Base-by-base conservation (phyloP, 78 protist species). In the Dictyostelium discoideum region DNA sequence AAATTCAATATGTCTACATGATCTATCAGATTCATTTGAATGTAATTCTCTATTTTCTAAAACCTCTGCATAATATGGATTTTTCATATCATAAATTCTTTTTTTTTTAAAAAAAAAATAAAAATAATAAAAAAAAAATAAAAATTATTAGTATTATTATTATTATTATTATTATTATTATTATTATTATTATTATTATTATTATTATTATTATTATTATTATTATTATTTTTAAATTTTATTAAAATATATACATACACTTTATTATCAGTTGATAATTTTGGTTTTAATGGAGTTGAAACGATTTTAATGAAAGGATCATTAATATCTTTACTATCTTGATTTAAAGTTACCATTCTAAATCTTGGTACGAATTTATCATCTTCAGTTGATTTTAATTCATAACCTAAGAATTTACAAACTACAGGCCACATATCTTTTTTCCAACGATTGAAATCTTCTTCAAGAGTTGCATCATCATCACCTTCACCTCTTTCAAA, bases 381-480 rank as follows among this genome's bases (percentile, higher is more conserved):
- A 22, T 76, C 94, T 37, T 92, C 89, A 32, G 76, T 86, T 10
- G 84, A 39, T 57, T 84, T 74, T 29, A 76, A 26, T 63, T 95
- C 92, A 54, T 74, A 86, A 60, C 93, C 93, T 4, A 92, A 37
- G 67, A 14, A 76, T 69, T 42, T 79, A 82, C 96, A 89, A n/a
- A 97, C 84, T 3, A 24, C 74, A 0, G 97, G 85, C 97, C 97
- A 97, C 85, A 97, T 39, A 22, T 76, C 50, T 39, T 86, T 83
- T 86, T 87, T 96, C 99, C 99, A 98, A 24, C 74, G 89, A 32
- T 57, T 65, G 77, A 96, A 97, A 50, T 98, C 99, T 18, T 97
- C 99, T 80, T 97, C 98, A 26, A 98, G 57, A 79, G 92, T 90
- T 10, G 92, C 96, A 82, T 98, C 99, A 87, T 97, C 99, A 85